phyloP scores from a whole-genome alignment of 1,284 basidiomycete genomes.

The Ceratobasidium theobromae region DNA sequence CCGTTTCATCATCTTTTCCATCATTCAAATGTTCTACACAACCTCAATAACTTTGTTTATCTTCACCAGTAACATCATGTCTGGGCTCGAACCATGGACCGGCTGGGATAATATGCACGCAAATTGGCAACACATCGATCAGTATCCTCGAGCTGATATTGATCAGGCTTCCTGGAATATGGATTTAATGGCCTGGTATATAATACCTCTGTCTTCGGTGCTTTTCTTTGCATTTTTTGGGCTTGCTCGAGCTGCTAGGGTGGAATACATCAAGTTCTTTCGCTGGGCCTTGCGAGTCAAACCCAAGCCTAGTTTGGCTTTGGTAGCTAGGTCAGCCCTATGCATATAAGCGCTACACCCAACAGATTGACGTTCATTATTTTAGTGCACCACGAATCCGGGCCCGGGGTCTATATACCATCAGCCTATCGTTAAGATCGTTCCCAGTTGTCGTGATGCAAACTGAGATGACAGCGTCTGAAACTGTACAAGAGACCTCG shows the following conservation, averaged over 20 bases:
- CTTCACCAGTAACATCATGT: slow-evolving; percentile 26
- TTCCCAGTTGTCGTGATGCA: slow-evolving; percentile 4
- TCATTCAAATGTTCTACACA: slow-evolving; percentile 46
- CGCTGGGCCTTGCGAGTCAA: slow-evolving; percentile 22
- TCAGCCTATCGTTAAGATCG: not conserved
- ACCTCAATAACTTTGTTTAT: slow-evolving; percentile 38
- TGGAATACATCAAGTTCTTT: slow-evolving; percentile 39
- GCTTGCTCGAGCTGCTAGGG: slow-evolving; percentile 42
- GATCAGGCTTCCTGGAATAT: slow-evolving; percentile 4
- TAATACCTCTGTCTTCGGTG: slow-evolving; percentile 39
- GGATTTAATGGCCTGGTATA: slow-evolving; percentile 36
- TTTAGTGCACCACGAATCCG: not conserved
- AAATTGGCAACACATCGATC: slow-evolving; percentile 39
- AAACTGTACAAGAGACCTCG: not conserved
- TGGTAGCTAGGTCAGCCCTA: not conserved
- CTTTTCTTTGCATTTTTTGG: slow-evolving; percentile 48
- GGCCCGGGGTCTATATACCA: not conserved
- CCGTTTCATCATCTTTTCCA: slow-evolving; percentile 56
- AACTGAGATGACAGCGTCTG: slow-evolving; percentile 19
- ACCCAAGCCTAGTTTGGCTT: not conserved
- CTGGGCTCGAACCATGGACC: slow-evolving; percentile 39
- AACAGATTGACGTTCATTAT: not conserved
- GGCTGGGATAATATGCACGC: slow-evolving; percentile 43
- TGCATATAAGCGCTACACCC: not conserved
- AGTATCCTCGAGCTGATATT: slow-evolving; percentile 29